Percentiles rank a stretch among this genome's conserved stretches.
These are phyloP conservation scores for Blepharisma undulans DNA, from an alignment of 169 alveolate genomes.

Conservation along the genomic window DNA sequence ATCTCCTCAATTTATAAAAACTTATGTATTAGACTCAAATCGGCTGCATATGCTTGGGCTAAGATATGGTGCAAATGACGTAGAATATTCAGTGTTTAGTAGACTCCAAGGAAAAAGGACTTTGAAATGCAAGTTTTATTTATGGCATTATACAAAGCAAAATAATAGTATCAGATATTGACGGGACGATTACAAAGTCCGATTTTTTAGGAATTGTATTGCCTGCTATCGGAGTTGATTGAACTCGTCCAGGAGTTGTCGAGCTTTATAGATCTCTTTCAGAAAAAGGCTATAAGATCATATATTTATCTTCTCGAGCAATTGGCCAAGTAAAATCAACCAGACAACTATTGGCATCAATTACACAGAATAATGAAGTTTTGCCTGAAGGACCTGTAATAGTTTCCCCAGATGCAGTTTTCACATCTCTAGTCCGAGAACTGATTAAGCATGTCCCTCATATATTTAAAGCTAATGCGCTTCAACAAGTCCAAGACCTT, in stretches of 20 bases:
- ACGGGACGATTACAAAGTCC: constrained; percentile 95
- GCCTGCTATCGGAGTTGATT: constrained; percentile 96
- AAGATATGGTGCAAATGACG: constrained; percentile 89
- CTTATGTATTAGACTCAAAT: neutral
- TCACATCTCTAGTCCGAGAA: constrained; percentile 94
- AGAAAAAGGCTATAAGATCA: constrained; percentile 92
- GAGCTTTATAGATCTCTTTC: constrained; percentile 89
- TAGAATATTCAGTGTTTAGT: constrained; percentile 88
- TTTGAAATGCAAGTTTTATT: constrained; percentile 84
- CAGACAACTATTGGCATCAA: constrained; percentile 89
- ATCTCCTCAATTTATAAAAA: neutral
- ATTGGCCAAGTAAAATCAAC: constrained; percentile 96
- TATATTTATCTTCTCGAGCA: constrained; percentile 98
- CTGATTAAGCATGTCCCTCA: constrained; percentile 93
- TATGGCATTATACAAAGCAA: constrained; percentile 92
- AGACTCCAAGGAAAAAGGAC: constrained; percentile 46
- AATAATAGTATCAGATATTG: constrained; percentile 97
- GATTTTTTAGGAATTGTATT: constrained; percentile 96
- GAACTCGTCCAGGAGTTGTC: constrained; percentile 97
- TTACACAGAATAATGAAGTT: constrained; percentile 81
- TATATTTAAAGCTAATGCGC: constrained; percentile 93
- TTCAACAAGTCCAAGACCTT: constrained; percentile 90
- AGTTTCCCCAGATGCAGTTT: constrained; percentile 95
- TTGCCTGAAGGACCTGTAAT: constrained; percentile 95
- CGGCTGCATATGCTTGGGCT: constrained; percentile 57